Base-by-base conservation (phyloP, 345 rosid species). In the Gossypium australe region DNA sequence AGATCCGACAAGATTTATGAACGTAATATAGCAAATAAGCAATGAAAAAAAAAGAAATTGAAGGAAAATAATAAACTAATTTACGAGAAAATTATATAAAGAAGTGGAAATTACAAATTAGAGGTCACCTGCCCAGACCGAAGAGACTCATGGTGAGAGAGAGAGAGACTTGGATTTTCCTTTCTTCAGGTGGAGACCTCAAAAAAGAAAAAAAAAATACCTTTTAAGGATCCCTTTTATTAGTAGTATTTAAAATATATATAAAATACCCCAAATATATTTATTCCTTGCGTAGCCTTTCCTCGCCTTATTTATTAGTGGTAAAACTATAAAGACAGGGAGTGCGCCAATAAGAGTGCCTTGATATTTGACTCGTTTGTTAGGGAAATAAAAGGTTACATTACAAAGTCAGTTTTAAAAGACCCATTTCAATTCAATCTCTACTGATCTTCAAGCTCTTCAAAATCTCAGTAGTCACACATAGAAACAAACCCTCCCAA, bases 131-230 rank as follows among this genome's bases (percentile, higher is more conserved):
- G 78, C 91, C 93, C 59, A 89, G 84, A 75, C 93, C 89, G 85
- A 87, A 89, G 80, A 89, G 91, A 82, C 91, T 87, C 93, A 87
- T 89, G 72, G 88, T 86, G 68, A 29, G 41, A 63, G 44, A 58
- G 62, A 56, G 55, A 76, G 75, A 75, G 73, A 45, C 55, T 43
- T 64, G 16, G 79, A 52, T 48, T 57, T 53, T 51, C 22, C 29
- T 57, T 29, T 70, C 47, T 57, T 62, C 57, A 11, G 77, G 45
- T 59, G 18, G 13, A 56, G 73, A 76, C 51, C 60, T 29, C 49
- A 29, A 45, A 67, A 16, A 22, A 20, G 29, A 20, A 22, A 9
- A 29, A 38, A n/a, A 6, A 11, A 20, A 14, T 20, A 4, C 29
- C 24, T 38, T 25, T 45, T 51, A 11, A 9, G 9, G 17, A 9